Percentiles rank a stretch among this genome's conserved stretches.
Evolutionary conservation across 2,329 filamentous ascomycete species (phyloP).

Genomic region (Aspergillus nomiae): DNA sequence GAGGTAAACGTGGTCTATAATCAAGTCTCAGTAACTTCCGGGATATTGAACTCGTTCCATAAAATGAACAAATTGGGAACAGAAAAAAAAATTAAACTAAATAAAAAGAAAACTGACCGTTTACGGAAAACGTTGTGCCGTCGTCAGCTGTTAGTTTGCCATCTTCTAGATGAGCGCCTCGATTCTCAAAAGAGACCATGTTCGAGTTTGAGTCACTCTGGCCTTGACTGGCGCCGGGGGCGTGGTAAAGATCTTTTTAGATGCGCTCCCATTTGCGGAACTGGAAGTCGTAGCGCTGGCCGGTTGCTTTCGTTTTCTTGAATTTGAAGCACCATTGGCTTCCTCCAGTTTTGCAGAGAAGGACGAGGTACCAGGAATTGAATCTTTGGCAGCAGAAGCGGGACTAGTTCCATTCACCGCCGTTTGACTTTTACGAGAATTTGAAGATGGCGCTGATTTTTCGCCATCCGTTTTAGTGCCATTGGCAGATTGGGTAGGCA

Average conservation of each 20-base stretch:
- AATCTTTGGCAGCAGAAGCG: slow-evolving; percentile 41
- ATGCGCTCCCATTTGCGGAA: slow-evolving; percentile 31
- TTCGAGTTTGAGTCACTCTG: slow-evolving; percentile 74
- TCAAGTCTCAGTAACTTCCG: slow-evolving; percentile 3
- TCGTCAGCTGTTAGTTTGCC: slow-evolving; percentile 86
- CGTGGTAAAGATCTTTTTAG: slow-evolving; percentile 41
- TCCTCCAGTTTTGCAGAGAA: slow-evolving; percentile 55
- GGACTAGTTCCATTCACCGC: slow-evolving; percentile 35
- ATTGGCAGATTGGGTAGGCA: slow-evolving; percentile 29
- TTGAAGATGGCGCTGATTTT: slow-evolving; percentile 39
- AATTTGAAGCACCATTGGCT: slow-evolving; percentile 46
- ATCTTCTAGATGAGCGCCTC: slow-evolving; percentile 68
- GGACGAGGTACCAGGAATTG: slow-evolving; percentile 60
- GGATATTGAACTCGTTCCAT: neutral
- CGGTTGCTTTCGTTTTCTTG: slow-evolving; percentile 84
- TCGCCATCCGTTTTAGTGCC: slow-evolving; percentile 40
- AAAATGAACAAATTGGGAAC: slow-evolving; percentile 13
- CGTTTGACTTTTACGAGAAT: slow-evolving; percentile 42
- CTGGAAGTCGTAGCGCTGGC: slow-evolving; percentile 38
- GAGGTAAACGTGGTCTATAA: slow-evolving; percentile 79
- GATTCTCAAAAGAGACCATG: slow-evolving; percentile 83
- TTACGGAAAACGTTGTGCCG: slow-evolving; percentile 77
- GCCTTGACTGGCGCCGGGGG: slow-evolving; percentile 34
- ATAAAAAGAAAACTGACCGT: slow-evolving; percentile 66
- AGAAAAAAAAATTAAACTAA: slow-evolving; percentile 13